Conservation (phyloP, 2,329 filamentous ascomycete species). For the Cadophora luteo-olivacea region DNA sequence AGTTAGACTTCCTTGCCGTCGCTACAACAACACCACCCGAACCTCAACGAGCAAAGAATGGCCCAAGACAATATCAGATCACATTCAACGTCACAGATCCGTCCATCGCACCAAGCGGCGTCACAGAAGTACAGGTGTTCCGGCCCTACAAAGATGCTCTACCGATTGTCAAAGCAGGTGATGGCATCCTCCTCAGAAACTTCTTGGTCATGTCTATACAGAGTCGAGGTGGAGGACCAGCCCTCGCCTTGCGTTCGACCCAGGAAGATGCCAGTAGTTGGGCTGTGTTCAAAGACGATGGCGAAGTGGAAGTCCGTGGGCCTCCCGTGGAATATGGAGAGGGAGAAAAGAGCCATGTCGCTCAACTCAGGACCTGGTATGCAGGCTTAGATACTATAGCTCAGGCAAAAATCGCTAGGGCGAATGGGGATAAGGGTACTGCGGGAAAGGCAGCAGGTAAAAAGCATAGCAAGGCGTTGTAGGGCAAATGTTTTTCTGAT, state of each 20-base stretch:
- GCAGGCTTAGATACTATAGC: conserved; percentile 53
- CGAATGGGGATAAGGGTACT: conserved; percentile 46
- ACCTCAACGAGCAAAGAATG: conserved; percentile 61
- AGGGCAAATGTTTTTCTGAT: conserved; percentile 6
- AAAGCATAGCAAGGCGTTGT: conserved; percentile 14
- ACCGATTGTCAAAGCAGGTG: conserved; percentile 60
- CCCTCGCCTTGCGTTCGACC: conserved; percentile 57
- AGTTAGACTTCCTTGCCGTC: conserved; percentile 61
- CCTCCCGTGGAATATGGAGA: conserved; percentile 63
- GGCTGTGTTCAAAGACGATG: conserved; percentile 61
- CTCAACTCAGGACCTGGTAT: conserved; percentile 55
- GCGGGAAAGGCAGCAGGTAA: conserved; percentile 4
- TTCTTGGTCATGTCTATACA: conserved; percentile 62
- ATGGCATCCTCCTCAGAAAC: conserved; percentile 63
- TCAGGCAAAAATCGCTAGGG: conserved; percentile 55
- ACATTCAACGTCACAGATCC: conserved; percentile 64
- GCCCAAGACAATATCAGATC: conserved; percentile 65
- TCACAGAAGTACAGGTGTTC: conserved; percentile 63
- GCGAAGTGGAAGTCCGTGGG: conserved; percentile 59
- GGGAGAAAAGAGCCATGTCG: conserved; percentile 57
- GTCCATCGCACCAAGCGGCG: conserved; percentile 55
- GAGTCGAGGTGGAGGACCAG: conserved; percentile 47
- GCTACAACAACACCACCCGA: conserved; percentile 57
- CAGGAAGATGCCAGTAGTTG: conserved; percentile 64
- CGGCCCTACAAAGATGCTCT: conserved; percentile 63